Percentiles rank a stretch among this genome's conserved stretches.
Conservation (phyloP, 1,139 yeast species). For the Geotrichum carabidarum region DNA sequence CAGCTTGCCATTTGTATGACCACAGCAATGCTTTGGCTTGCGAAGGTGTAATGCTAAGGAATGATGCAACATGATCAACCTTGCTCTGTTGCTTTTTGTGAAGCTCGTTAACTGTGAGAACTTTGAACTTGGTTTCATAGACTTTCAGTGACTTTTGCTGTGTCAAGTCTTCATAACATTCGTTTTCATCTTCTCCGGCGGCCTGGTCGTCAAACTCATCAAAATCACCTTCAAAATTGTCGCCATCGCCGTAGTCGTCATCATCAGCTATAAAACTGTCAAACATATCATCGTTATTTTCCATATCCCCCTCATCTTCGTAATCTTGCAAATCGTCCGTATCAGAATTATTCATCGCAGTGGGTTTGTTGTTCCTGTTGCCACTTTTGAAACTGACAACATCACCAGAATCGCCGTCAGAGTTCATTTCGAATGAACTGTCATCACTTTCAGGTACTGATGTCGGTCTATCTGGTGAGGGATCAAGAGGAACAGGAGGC, state of each 20-base stretch:
- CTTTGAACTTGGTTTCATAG: constrained; percentile 31
- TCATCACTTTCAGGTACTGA: constrained; percentile 9
- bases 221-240: constrained; percentile 3
- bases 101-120: constrained; percentile 31
- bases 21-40: constrained; percentile 54
- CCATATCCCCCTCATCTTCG: constrained; percentile 1
- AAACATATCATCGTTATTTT: background rate
- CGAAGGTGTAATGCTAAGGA: constrained; percentile 39
- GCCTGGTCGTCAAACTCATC: constrained; percentile 14
- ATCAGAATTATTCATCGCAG: background rate
- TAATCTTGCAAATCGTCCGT: constrained; percentile 4
- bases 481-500: background rate
- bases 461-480: background rate
- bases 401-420: constrained; percentile 4
- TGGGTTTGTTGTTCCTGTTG: background rate
- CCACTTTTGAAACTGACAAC: constrained; percentile 1
- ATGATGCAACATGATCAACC: constrained; percentile 32
- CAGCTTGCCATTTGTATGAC: constrained; percentile 67
- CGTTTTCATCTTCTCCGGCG: constrained; percentile 16
- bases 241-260: constrained; percentile 8
- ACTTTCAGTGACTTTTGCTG: constrained; percentile 20
- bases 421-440: constrained; percentile 8
- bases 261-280: background rate
- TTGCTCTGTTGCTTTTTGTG: constrained; percentile 28
- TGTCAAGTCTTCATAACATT: constrained; percentile 13